These are phyloP conservation scores for Aspergillus floridensis DNA, from an alignment of 2,329 filamentous ascomycete species.

Conservation along the genomic window DNA sequence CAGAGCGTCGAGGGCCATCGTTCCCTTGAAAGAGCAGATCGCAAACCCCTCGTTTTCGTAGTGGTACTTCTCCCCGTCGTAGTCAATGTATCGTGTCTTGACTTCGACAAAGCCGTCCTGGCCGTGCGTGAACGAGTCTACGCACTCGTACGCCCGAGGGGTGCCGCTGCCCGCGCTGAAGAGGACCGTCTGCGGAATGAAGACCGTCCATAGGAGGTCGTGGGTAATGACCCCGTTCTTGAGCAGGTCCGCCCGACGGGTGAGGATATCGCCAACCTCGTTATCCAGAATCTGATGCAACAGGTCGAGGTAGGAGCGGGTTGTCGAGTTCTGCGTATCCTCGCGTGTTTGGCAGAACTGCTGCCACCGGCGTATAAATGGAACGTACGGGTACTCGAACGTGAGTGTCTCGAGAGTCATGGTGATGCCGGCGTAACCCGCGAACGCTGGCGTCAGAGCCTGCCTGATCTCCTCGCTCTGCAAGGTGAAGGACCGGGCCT, in stretches of 20 bases:
- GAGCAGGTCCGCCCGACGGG: constrained; percentile 52
- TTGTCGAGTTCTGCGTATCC: constrained; percentile 43
- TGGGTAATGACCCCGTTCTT: constrained; percentile 37
- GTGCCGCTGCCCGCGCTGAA: constrained; percentile 8
- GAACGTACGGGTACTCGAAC: constrained; percentile 60
- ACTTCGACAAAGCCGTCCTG: constrained; percentile 1
- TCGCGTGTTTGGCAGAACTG: constrained; percentile 45
- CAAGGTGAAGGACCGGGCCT: constrained; percentile 62
- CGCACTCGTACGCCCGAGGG: constrained; percentile 11
- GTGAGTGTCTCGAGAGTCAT: constrained; percentile 58
- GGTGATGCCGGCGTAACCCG: constrained; percentile 60
- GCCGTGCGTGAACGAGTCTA: constrained; percentile 5
- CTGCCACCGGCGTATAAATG: constrained; percentile 65
- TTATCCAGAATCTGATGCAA: constrained; percentile 49
- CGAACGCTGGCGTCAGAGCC: constrained; percentile 54
- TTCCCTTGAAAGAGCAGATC: neutral
- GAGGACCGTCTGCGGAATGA: constrained; percentile 28
- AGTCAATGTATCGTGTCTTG: constrained; percentile 17
- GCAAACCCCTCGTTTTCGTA: constrained; percentile 38
- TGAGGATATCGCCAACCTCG: constrained; percentile 54
- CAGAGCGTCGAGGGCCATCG: neutral
- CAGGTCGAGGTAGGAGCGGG: constrained; percentile 49
- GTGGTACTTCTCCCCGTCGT: constrained; percentile 20
- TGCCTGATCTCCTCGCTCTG: constrained; percentile 62
- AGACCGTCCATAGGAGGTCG: constrained; percentile 44